Conservation (phyloP, 768 basidiomycete genomes). For the Xerocomellus dryophilus region DNA sequence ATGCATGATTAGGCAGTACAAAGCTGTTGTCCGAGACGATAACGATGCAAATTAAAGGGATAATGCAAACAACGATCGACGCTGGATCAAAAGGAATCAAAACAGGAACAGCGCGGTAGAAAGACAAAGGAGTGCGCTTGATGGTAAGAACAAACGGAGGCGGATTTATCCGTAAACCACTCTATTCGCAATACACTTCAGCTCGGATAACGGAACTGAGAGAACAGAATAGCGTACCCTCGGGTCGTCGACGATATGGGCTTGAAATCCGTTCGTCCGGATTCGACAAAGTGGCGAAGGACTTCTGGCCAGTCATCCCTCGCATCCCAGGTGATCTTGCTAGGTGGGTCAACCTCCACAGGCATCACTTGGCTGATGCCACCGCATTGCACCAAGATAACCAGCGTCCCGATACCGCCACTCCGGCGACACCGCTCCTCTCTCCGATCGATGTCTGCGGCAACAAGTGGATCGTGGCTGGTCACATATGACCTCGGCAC, state of each 20-base stretch:
- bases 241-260: slow-evolving; percentile 76
- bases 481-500: slow-evolving; percentile 70
- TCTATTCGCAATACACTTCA: slow-evolving; percentile 24
- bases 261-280: slow-evolving; percentile 72
- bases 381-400: slow-evolving; percentile 76
- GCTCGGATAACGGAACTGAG: not conserved
- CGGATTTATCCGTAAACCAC: slow-evolving; percentile 42
- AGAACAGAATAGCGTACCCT: slow-evolving; percentile 51
- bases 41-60: slow-evolving; percentile 22
- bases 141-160: not conserved
- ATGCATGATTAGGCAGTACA: slow-evolving; percentile 28
- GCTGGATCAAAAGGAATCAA: slow-evolving; percentile 10
- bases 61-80: slow-evolving; percentile 31
- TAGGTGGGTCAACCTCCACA: slow-evolving; percentile 77
- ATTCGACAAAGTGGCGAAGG: slow-evolving; percentile 67
- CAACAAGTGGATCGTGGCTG: slow-evolving; percentile 63
- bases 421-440: slow-evolving; percentile 73
- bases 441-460: slow-evolving; percentile 72
- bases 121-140: slow-evolving; percentile 11
- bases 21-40: slow-evolving; percentile 21
- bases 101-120: slow-evolving; percentile 1
- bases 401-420: slow-evolving; percentile 73
- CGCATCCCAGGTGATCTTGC: slow-evolving; percentile 72
- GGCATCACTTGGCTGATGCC: slow-evolving; percentile 81
- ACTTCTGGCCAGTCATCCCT: slow-evolving; percentile 72